Percentiles rank a stretch among this genome's conserved stretches.
These are phyloP conservation scores for Clavispora santaluciae DNA, from an alignment of 805 yeast species.

Conservation along the genomic window DNA sequence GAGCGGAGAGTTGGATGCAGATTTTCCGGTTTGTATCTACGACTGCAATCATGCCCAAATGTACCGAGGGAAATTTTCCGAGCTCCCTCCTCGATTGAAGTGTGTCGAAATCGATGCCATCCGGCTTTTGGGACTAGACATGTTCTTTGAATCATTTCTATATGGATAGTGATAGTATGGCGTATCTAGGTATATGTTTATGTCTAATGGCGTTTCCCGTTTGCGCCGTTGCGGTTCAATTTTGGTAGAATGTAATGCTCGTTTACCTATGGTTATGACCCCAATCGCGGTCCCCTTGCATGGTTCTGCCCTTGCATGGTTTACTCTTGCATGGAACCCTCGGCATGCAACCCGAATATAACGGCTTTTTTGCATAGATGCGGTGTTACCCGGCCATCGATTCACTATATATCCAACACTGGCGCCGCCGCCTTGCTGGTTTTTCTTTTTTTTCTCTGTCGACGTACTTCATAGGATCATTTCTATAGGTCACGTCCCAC, in stretches of 20 bases:
- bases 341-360: no score
- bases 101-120: constrained; percentile 37
- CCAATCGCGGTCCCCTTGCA: no score
- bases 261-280: no score
- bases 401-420: constrained; percentile 1
- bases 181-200: no score
- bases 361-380: constrained; percentile 1
- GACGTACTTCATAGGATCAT: constrained; percentile 99
- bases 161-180: neutral
- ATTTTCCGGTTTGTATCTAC: constrained; percentile 12
- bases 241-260: no score
- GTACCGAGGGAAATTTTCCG: constrained; percentile 18
- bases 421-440: constrained; percentile 1
- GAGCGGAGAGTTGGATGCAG: constrained; percentile 18
- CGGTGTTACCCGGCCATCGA: neutral
- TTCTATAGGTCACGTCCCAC: constrained; percentile 98
- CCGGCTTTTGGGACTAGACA: constrained; percentile 40
- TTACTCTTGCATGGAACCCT: no score
- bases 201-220: no score
- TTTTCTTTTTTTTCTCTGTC: constrained; percentile 54
- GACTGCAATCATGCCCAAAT: constrained; percentile 16
- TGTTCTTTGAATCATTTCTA: constrained; percentile 23
- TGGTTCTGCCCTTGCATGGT: no score
- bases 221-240: no score
- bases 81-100: constrained; percentile 17